Evolutionary conservation across 495 filamentous ascomycete species (phyloP), one percentile per base, ranked within the genome.

Genomic region (Xylaria telfairii): DNA sequence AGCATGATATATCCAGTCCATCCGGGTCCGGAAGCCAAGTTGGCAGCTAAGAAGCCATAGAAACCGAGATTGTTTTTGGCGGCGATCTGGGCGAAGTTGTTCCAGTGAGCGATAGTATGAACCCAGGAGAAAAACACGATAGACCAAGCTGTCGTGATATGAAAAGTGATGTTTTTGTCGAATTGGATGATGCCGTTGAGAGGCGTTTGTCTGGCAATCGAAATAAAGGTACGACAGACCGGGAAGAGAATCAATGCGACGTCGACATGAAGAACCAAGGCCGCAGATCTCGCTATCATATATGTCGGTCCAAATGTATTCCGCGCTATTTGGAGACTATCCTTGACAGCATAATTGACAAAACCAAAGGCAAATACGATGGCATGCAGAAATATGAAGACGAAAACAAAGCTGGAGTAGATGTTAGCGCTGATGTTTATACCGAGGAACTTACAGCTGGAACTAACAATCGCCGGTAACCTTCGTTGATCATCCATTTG

Each of bases 1-100:
- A 93, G 81, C 92, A 94, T 92, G 70, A 93, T 84, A 77, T 93
- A 92, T 68, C 92, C 92, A 46, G 90, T 89, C 92, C 92, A 93
- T 71, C 92, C 91, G 44, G 91, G 91, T 1, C 92, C 92, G 17
- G 91, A 91, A 47, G 87, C 83, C 60, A 94, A 88, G 75, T 93
- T 93, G 41, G 88, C 89, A 37, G 87, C 77, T 21, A 94, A 76
- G 76, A 87, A 94, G 53, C 92, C 92, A 67, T 88, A 88, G 77
- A 94, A 87, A 19, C 92, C 91, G 24, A 92, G 83, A 46, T 89
- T 88, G 70, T 93, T 88, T 80, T 90, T 89, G 39, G 87, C 87
- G 30, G 92, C 87, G 68, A 93, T 83, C 78, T 91, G 90, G 24
- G 90, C 92, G 72, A 93, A 88, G 81, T 94, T 93, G 83, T 92